Evolutionary conservation across 768 basidiomycete species (phyloP), one percentile per base, ranked within the genome.

Genomic region (Boletus pseudopeckii): DNA sequence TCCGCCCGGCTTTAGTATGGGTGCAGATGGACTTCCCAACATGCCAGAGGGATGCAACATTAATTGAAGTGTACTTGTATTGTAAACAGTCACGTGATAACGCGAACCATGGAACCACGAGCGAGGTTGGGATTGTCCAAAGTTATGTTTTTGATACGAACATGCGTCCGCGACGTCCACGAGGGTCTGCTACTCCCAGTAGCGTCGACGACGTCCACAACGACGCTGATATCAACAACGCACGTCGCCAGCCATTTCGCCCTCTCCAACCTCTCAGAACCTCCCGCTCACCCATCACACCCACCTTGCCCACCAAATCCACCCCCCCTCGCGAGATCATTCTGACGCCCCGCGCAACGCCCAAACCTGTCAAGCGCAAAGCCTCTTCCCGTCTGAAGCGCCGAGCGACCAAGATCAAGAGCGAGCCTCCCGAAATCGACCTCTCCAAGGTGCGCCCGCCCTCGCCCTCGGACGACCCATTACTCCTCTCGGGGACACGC

Each of bases 401-500:
- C 2, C 1, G 55, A 34, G 18, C 52, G 2, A 44, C 47, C 24
- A 59, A 58, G 13, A 62, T 83, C 53, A 91, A 90, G 76, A 80
- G 73, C 52, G 88, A 90, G 60, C 77, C 80, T 5, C 87, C 87
- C 0, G 80, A 80, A 17, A 73, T 88, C 57, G 80, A 88, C 60
- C 69, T 86, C 28, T 75, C 66, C 45, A 74, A 64, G 14, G 83
- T 82, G 60, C 82, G 85, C 8, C 90, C 89, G 1, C 75, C 86
- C 0, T 88, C 86, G 49, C 89, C 89, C 3, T 81, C 81, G 1
- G 89, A 91, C 36, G 89, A 91, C 60, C 89, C 89, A 0, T 67
- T 91, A 0, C 71, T 91, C 2, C 74, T 91, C 28, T 77, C 76
- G 42, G 81, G 62, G 4, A 50, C 77, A 4, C 72, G 74, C 11